Evolutionary conservation across 1,284 basidiomycete species (phyloP).

Genomic region (Ganoderma resinaceum): DNA sequence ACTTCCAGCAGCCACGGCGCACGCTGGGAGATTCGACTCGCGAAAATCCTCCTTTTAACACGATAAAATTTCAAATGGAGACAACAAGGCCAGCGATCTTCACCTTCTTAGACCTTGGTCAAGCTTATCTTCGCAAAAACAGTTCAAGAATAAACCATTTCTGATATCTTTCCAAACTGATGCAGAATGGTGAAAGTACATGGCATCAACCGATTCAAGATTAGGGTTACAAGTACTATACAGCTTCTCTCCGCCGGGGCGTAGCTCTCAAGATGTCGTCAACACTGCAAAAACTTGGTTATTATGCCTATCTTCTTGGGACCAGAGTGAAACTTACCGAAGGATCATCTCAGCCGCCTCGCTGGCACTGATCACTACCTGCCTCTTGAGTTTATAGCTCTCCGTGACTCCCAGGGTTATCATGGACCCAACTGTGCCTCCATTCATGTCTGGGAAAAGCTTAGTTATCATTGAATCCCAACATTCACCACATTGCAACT

Average conservation of each 20-base stretch:
- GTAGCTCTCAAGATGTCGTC: constrained; percentile 38
- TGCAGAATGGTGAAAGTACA: neutral
- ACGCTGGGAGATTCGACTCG: too few species aligned
- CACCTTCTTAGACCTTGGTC: too few species aligned
- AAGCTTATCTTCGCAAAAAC: neutral
- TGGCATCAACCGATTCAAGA: neutral
- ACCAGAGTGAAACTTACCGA: constrained; percentile 61
- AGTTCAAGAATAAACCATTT: neutral
- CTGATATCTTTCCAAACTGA: neutral
- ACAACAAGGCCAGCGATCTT: too few species aligned
- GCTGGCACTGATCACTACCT: constrained; percentile 93
- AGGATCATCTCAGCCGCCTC: constrained; percentile 99
- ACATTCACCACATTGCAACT: constrained; percentile 34
- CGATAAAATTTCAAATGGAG: too few species aligned
- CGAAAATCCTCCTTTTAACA: too few species aligned
- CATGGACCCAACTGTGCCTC: constrained; percentile 91
- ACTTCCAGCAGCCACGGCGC: too few species aligned
- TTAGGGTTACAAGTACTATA: constrained; percentile 23
- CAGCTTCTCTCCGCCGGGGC: constrained; percentile 37
- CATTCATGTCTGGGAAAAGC: constrained; percentile 77
- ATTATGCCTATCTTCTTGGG: neutral
- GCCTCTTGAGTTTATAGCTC: constrained; percentile 96
- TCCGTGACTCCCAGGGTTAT: constrained; percentile 89
- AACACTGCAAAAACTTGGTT: constrained; percentile 23
- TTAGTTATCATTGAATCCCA: neutral